phyloP scores from a whole-genome alignment of 2,329 filamentous ascomycete species.

The Hypoxylon sp. region DNA sequence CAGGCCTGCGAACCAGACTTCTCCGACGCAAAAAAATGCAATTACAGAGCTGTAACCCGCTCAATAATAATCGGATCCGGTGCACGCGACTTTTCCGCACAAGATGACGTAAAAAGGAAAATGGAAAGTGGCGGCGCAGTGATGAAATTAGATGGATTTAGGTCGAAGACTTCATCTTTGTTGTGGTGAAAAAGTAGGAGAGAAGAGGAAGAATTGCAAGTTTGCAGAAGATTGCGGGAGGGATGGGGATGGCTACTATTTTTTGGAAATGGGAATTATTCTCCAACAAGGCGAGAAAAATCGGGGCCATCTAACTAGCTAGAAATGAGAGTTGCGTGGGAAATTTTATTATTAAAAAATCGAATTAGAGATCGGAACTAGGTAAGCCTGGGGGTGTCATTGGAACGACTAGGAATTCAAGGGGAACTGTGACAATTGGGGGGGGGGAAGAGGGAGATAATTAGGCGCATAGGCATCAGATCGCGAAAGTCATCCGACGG shows the following conservation, averaged over 20 bases:
- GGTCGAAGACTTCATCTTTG: conserved; percentile 53
- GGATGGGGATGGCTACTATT: conserved; percentile 67
- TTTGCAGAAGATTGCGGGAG: conserved; percentile 54
- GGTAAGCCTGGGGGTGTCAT: conserved; percentile 47
- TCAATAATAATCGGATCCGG: conserved; percentile 42
- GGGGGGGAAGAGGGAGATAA: conserved; percentile 32
- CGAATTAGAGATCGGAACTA: conserved; percentile 58
- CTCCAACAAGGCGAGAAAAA: conserved; percentile 64
- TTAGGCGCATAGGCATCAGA: conserved; percentile 48
- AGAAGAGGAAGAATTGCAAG: conserved; percentile 51
- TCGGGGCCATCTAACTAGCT: conserved; percentile 59
- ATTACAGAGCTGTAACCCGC: conserved; percentile 18
- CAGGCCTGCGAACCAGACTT: conserved; percentile 35
- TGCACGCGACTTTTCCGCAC: conserved; percentile 49
- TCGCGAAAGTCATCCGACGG: conserved; percentile 46
- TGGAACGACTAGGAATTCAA: conserved; percentile 48
- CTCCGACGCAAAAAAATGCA: conserved; percentile 36
- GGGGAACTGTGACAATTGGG: conserved; percentile 36
- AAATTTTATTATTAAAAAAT: conserved; percentile 57
- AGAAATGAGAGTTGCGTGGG: conserved; percentile 57
- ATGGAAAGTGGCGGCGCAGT: conserved; percentile 53
- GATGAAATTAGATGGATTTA: conserved; percentile 57
- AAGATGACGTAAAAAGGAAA: conserved; percentile 49
- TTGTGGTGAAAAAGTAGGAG: conserved; percentile 49
- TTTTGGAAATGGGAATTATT: conserved; percentile 61